Percentiles rank a stretch among this genome's conserved stretches.
These are phyloP conservation scores for Microdochium nivale DNA, from an alignment of 2,329 filamentous ascomycete genomes.

Conservation along the genomic window DNA sequence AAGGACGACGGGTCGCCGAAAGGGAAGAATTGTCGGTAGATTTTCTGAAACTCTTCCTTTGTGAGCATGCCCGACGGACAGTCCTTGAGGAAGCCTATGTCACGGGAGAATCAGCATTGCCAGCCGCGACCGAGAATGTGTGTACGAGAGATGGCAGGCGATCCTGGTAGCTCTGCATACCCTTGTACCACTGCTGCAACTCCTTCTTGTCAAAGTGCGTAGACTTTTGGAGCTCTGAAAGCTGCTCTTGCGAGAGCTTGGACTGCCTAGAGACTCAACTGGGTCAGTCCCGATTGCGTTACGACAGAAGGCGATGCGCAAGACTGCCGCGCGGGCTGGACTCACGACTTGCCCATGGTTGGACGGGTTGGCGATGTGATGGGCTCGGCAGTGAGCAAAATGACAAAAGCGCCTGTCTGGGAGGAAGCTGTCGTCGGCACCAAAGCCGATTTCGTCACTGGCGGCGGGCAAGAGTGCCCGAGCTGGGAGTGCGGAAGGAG, in stretches of 20 bases:
- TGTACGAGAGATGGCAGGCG: constrained; percentile 1
- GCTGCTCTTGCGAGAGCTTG: constrained; percentile 94
- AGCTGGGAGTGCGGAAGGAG: neutral
- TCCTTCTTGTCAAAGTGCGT: constrained; percentile 99
- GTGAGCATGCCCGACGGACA: constrained; percentile 94
- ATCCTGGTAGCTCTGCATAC: constrained; percentile 38
- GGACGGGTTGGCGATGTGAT: neutral
- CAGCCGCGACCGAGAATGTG: constrained; percentile 4
- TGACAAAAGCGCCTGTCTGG: neutral
- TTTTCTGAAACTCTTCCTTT: constrained; percentile 99
- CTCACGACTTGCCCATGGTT: neutral
- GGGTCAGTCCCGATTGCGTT: neutral
- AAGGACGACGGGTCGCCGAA: constrained; percentile 97
- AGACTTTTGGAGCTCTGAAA: constrained; percentile 88
- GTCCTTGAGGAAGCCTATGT: constrained; percentile 88
- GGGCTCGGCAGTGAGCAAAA: neutral
- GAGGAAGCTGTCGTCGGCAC: neutral
- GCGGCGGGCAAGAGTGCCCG: neutral
- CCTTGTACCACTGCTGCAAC: constrained; percentile 99
- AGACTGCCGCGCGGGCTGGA: neutral
- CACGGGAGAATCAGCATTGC: neutral
- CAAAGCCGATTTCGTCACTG: neutral
- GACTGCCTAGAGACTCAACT: constrained; percentile 62
- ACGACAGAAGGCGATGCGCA: neutral
- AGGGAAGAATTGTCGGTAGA: constrained; percentile 98